These are phyloP conservation scores for Pelargonium fulgidum DNA, from an alignment of 441 rosid species.

Conservation along the genomic window DNA sequence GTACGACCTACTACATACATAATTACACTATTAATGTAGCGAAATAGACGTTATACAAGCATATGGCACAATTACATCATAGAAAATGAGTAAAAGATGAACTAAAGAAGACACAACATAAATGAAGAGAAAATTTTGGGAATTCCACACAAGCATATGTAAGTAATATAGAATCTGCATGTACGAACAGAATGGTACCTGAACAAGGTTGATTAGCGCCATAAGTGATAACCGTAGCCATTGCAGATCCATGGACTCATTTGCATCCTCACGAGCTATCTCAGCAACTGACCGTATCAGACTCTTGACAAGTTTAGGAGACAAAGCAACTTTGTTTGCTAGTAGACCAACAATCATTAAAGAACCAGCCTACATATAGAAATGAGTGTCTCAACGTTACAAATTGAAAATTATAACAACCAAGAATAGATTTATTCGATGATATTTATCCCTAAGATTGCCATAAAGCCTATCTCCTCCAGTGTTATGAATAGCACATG, in stretches of 20 bases:
- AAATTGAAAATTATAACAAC: conserved; percentile 1
- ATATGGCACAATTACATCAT: too few species aligned
- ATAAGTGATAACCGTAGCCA: conserved; percentile 65
- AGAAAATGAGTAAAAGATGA: too few species aligned
- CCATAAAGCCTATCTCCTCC: too few species aligned
- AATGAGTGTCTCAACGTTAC: conserved; percentile 10
- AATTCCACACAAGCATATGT: too few species aligned
- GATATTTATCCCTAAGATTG: background rate
- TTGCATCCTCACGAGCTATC: conserved; percentile 56
- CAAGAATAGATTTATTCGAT: background rate
- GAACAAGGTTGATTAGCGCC: conserved; percentile 73
- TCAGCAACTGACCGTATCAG: conserved; percentile 68
- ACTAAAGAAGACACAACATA: too few species aligned
- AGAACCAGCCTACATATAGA: conserved; percentile 68
- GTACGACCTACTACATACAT: too few species aligned
- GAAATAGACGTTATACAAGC: too few species aligned
- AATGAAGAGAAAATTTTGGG: too few species aligned
- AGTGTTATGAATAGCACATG: too few species aligned
- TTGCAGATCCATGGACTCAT: conserved; percentile 57
- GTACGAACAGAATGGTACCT: conserved; percentile 40
- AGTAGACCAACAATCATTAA: conserved; percentile 79
- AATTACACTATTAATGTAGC: too few species aligned
- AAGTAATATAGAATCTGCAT: too few species aligned
- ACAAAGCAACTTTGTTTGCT: conserved; percentile 60
- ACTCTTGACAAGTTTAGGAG: conserved; percentile 70